phyloP scores from a whole-genome alignment of 345 rosid species.

The Syzygium oleosum region DNA sequence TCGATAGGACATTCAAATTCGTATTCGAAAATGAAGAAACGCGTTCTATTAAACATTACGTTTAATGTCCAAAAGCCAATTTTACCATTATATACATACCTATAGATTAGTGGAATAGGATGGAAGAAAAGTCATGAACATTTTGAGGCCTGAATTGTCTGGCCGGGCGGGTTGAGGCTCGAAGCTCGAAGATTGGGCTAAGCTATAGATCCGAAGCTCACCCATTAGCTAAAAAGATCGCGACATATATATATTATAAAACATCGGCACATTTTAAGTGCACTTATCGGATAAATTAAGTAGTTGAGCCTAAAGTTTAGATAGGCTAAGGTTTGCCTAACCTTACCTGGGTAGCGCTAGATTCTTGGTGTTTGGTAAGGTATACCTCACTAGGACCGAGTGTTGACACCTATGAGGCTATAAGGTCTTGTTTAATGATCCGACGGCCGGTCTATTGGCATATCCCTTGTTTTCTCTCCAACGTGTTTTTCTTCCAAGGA shows the following conservation, averaged over 20 bases:
- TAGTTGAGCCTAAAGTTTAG: not conserved
- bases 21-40: not conserved
- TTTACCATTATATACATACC: not conserved
- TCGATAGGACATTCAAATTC: not conserved
- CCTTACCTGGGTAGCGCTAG: no score
- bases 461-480: no score
- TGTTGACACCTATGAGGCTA: no score
- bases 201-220: not conserved
- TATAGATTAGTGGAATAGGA: not conserved
- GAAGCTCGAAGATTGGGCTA: not conserved
- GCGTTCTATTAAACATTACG: not conserved
- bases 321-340: not conserved
- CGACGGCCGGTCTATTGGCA: no score
- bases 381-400: no score
- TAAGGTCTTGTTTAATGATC: no score
- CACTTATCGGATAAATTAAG: not conserved
- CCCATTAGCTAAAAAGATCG: not conserved
- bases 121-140: not conserved
- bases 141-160: not conserved
- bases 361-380: no score
- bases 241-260: not conserved
- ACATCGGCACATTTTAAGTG: not conserved
- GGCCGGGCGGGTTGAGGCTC: not conserved
- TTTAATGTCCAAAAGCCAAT: not conserved
- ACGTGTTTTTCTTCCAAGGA: no score